phyloP scores from a whole-genome alignment of 805 yeast species.

The Saccharomycopsis sp. region DNA sequence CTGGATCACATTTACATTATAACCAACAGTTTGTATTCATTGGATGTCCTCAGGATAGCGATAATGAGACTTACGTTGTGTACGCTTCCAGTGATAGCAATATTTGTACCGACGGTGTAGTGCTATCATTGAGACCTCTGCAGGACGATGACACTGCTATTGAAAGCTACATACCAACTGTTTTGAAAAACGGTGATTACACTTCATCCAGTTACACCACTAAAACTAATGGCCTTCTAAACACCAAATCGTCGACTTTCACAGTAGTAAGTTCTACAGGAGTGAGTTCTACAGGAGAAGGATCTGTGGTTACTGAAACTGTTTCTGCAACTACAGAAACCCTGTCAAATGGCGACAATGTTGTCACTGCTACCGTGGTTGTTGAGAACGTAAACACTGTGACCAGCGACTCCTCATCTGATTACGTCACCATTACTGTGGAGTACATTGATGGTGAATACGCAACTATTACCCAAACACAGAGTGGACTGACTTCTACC shows the following conservation, averaged over 20 bases:
- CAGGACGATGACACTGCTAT: conserved; percentile 4
- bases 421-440: conserved; percentile 10
- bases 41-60: conserved; percentile 15
- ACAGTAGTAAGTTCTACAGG: neutral
- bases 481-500: neutral
- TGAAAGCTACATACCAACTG: conserved; percentile 8
- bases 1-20: conserved; percentile 18
- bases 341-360: conserved; percentile 3
- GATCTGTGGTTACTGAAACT: conserved; percentile 2
- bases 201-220: neutral
- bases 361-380: conserved; percentile 15
- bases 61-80: conserved; percentile 10
- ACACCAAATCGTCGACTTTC: neutral
- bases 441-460: neutral
- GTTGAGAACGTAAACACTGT: conserved; percentile 12
- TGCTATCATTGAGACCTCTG: conserved; percentile 12
- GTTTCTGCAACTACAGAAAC: neutral
- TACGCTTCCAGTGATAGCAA: conserved; percentile 10
- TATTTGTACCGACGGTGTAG: conserved; percentile 5
- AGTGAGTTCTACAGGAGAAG: neutral
- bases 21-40: conserved; percentile 16
- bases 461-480: neutral
- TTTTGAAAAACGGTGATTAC: conserved; percentile 5
- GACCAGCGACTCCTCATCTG: neutral
- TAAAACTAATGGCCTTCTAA: neutral